Conservation (phyloP, 495 filamentous ascomycete genomes). For the Tuber indicum region DNA sequence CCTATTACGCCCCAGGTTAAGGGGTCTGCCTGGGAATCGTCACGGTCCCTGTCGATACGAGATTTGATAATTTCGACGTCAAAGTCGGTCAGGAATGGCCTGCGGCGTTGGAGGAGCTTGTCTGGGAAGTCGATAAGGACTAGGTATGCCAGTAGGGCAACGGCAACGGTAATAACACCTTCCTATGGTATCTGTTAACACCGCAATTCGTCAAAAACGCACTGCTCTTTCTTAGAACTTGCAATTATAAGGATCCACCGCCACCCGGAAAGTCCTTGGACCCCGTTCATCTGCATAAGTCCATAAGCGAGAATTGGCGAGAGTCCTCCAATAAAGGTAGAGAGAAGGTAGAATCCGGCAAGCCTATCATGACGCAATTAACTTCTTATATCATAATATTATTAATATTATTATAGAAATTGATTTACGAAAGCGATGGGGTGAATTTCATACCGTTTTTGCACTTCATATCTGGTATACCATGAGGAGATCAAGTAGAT, state of each 20-base stretch:
- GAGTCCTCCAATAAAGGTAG: slow-evolving; percentile 62
- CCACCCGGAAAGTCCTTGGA: slow-evolving; percentile 60
- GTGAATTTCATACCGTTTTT: slow-evolving; percentile 54
- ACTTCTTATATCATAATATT: not conserved
- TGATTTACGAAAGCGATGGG: slow-evolving; percentile 19
- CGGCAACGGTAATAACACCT: slow-evolving; percentile 44
- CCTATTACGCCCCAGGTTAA: slow-evolving; percentile 42
- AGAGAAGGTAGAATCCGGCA: slow-evolving; percentile 65
- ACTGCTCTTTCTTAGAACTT: not conserved
- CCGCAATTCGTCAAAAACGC: not conserved
- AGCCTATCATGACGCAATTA: slow-evolving; percentile 24
- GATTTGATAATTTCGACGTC: slow-evolving; percentile 51
- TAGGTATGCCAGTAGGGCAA: slow-evolving; percentile 45
- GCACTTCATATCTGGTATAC: slow-evolving; percentile 62
- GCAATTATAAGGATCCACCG: slow-evolving; percentile 70
- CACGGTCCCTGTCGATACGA: slow-evolving; percentile 53
- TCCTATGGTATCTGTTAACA: slow-evolving; percentile 41
- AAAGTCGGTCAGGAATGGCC: slow-evolving; percentile 47
- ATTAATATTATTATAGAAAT: not conserved
- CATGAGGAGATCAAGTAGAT: slow-evolving; percentile 71
- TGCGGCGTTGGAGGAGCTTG: slow-evolving; percentile 43
- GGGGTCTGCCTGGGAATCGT: slow-evolving; percentile 45
- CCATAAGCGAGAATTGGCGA: slow-evolving; percentile 62
- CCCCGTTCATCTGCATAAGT: slow-evolving; percentile 63
- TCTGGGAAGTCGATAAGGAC: slow-evolving; percentile 57